phyloP scores from a whole-genome alignment of 257 asterid genomes.

The Voacanga thouarsii region DNA sequence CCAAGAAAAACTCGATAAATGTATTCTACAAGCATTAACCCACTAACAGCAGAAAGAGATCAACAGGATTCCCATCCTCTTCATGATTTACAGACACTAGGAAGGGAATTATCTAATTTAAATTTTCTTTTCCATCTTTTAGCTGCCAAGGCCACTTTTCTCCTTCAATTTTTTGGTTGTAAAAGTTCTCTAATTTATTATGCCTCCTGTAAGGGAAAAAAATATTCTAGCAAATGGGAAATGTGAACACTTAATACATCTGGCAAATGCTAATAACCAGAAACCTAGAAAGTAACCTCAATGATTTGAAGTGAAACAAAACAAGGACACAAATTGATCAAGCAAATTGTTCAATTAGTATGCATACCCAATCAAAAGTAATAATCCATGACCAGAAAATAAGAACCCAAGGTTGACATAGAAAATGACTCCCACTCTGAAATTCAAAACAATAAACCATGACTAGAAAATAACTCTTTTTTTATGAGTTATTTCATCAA shows the following conservation, averaged over 20 bases:
- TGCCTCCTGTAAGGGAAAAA: neutral
- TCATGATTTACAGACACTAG: neutral
- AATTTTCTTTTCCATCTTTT: neutral
- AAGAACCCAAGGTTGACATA: too few species aligned
- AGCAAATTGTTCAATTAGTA: neutral
- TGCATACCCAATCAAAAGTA: conserved; percentile 98
- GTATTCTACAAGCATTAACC: neutral
- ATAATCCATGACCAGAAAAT: too few species aligned
- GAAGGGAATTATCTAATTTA: neutral
- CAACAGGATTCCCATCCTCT: too few species aligned
- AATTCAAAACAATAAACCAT: too few species aligned
- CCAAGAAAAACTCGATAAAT: neutral
- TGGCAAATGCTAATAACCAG: neutral
- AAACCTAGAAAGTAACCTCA: neutral
- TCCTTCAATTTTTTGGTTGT: neutral
- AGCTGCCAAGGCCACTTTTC: neutral
- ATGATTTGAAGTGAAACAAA: neutral
- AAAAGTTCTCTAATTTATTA: neutral
- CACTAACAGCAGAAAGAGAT: neutral
- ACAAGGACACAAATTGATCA: neutral
- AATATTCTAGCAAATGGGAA: neutral
- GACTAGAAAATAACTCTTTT: too few species aligned
- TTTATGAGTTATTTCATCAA: too few species aligned
- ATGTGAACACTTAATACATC: neutral
- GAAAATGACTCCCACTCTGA: too few species aligned